Percentiles rank a stretch among this genome's conserved stretches.
phyloP scores from a whole-genome alignment of 805 yeast species.

The Candida orba region DNA sequence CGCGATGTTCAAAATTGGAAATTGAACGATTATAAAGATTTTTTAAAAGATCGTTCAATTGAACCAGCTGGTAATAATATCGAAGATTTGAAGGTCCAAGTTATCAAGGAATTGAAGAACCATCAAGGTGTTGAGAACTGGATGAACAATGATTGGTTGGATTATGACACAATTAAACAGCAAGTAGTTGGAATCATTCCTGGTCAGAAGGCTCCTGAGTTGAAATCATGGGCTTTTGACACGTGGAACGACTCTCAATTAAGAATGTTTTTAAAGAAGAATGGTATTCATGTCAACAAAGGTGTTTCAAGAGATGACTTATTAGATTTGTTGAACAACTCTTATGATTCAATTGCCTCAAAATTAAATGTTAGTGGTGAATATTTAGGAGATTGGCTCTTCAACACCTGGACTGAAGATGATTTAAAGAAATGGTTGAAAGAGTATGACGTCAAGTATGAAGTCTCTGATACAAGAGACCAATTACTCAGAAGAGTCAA shows the following conservation, averaged over 20 bases:
- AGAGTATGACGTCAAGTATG: slow-evolving; percentile 33
- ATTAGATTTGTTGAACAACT: slow-evolving; percentile 30
- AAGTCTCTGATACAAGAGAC: slow-evolving; percentile 35
- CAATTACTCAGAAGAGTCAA: slow-evolving; percentile 40
- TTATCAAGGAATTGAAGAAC: slow-evolving; percentile 7
- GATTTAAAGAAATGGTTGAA: slow-evolving; percentile 44
- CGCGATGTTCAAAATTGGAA: slow-evolving; percentile 25
- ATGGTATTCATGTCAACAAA: slow-evolving; percentile 25
- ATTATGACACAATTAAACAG: too few species aligned
- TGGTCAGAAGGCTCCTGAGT: neutral
- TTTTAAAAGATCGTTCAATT: slow-evolving; percentile 26
- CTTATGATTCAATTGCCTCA: slow-evolving; percentile 34
- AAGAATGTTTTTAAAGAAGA: slow-evolving; percentile 26
- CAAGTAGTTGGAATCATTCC: too few species aligned
- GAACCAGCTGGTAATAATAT: slow-evolving; percentile 18
- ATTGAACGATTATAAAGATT: slow-evolving; percentile 27
- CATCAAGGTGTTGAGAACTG: neutral
- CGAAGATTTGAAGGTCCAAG: slow-evolving; percentile 24
- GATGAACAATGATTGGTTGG: too few species aligned
- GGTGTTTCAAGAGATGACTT: slow-evolving; percentile 1
- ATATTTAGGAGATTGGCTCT: slow-evolving; percentile 47
- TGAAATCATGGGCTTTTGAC: slow-evolving; percentile 36
- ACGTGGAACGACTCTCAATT: slow-evolving; percentile 36
- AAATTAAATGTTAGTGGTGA: slow-evolving; percentile 32
- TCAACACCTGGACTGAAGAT: slow-evolving; percentile 44